Conservation (phyloP, 768 basidiomycete genomes). For the Phylloporus sp. region DNA sequence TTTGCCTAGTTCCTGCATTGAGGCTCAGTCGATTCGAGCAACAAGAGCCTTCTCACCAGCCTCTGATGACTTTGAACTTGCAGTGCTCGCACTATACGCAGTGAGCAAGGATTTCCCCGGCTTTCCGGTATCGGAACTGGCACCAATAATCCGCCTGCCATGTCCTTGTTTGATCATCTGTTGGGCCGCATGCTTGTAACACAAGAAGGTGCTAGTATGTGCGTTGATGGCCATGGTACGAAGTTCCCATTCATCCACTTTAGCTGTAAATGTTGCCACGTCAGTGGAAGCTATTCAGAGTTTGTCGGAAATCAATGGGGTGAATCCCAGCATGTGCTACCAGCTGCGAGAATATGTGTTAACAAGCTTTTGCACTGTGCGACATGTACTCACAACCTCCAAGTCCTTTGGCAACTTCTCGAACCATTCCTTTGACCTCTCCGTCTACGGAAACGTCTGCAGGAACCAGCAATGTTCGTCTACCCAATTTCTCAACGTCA, state of each 20-base stretch:
- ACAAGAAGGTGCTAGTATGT: constrained; percentile 33
- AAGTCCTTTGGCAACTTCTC: constrained; percentile 26
- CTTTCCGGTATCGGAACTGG: constrained; percentile 21
- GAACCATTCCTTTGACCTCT: constrained; percentile 40
- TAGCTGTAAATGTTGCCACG: constrained; percentile 17
- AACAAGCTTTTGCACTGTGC: not conserved
- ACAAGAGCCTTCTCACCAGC: constrained; percentile 23
- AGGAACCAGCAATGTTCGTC: constrained; percentile 15
- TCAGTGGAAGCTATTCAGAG: not conserved
- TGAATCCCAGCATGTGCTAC: constrained; percentile 14
- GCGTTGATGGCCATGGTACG: constrained; percentile 37
- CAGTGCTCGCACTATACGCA: constrained; percentile 16
- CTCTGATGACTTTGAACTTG: constrained; percentile 39
- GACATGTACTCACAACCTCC: constrained; percentile 35
- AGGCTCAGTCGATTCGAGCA: not conserved
- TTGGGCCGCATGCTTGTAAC: constrained; percentile 37
- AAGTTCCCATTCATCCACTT: constrained; percentile 38
- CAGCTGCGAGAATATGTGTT: constrained; percentile 2
- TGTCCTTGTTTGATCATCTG: constrained; percentile 39
- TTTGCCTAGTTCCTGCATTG: constrained; percentile 23
- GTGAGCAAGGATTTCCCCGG: constrained; percentile 12
- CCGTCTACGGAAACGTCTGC: constrained; percentile 41
- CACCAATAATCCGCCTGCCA: constrained; percentile 39
- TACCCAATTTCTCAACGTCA: constrained; percentile 5
- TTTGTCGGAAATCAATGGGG: not conserved